Percentiles rank a stretch among this genome's conserved stretches.
phyloP scores from a whole-genome alignment of 148 eudicot species.

The Simmondsia chinensis region DNA sequence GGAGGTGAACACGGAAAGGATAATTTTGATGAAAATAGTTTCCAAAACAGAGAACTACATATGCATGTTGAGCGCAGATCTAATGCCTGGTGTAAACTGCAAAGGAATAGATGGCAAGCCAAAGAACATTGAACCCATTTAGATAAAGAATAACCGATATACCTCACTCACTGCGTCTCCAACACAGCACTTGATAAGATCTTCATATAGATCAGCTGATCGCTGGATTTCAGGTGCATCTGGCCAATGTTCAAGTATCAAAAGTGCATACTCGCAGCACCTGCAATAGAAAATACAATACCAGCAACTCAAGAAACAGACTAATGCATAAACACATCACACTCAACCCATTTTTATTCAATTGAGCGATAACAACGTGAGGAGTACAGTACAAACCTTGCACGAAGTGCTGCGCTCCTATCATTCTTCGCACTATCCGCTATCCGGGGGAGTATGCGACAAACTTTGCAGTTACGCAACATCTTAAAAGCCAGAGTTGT shows the following conservation, averaged over 20 bases:
- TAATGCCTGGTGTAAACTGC: no score
- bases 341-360: no score
- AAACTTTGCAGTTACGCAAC: slow-evolving; percentile 98
- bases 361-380: no score
- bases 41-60: no score
- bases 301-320: not conserved
- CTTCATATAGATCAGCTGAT: slow-evolving; percentile 94
- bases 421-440: slow-evolving; percentile 94
- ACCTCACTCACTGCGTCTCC: slow-evolving; percentile 99
- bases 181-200: slow-evolving; percentile 83
- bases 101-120: no score
- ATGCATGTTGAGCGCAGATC: no score
- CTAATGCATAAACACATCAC: not conserved
- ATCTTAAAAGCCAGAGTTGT: slow-evolving; percentile 37
- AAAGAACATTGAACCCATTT: no score
- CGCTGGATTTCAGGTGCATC: slow-evolving; percentile 98
- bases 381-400: slow-evolving; percentile 50
- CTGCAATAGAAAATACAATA: slow-evolving; percentile 28
- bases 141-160: slow-evolving; percentile 5
- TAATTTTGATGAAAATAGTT: no score
- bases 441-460: slow-evolving; percentile 81
- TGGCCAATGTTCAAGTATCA: slow-evolving; percentile 90
- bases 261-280: slow-evolving; percentile 97
- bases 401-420: slow-evolving; percentile 78
- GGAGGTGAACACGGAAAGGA: no score